Evolutionary conservation across 2,329 filamentous ascomycete species (phyloP).

Genomic region (Dendryphion nanum): DNA sequence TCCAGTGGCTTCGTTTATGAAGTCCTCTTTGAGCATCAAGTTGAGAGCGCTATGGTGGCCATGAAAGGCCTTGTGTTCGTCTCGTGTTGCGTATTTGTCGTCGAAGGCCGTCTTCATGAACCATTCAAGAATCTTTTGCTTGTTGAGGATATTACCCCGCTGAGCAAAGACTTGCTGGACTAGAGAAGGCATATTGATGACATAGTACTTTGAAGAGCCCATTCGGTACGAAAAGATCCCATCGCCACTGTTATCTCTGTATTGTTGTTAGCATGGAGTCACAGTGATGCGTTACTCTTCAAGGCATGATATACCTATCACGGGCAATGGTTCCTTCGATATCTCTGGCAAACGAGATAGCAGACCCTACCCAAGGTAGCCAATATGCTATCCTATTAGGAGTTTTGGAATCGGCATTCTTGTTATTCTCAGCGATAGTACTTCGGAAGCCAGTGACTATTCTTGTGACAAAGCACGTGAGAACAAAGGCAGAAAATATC

Average conservation of each 20-base stretch:
- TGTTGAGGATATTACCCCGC: slow-evolving; percentile 6
- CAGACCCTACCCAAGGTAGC: slow-evolving; percentile 13
- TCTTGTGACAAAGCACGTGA: slow-evolving; percentile 9
- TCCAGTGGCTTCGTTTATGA: slow-evolving; percentile 11
- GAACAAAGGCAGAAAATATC: slow-evolving; percentile 2
- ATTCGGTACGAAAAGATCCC: slow-evolving; percentile 14
- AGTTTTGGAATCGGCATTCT: slow-evolving; percentile 7
- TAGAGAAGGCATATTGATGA: slow-evolving; percentile 13
- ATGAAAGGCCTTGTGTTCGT: slow-evolving; percentile 12
- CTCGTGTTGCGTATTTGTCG: slow-evolving; percentile 7
- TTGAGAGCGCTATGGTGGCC: slow-evolving; percentile 10
- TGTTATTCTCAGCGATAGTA: slow-evolving; percentile 5
- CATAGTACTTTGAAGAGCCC: slow-evolving; percentile 11
- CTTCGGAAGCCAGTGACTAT: slow-evolving; percentile 9
- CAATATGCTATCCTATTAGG: slow-evolving; percentile 11
- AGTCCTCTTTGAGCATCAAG: slow-evolving; percentile 14
- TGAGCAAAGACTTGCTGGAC: slow-evolving; percentile 14
- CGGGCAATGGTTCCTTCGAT: slow-evolving; percentile 11
- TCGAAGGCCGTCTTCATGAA: slow-evolving; percentile 12
- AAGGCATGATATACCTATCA: slow-evolving; percentile 6
- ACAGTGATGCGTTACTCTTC: neutral
- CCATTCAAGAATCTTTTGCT: slow-evolving; percentile 13
- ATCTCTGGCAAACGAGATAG: slow-evolving; percentile 11
- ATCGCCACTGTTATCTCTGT: slow-evolving; percentile 9
- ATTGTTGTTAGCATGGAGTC: neutral